Evolutionary conservation across 768 basidiomycete species (phyloP).

Genomic region (Vararia minispora): DNA sequence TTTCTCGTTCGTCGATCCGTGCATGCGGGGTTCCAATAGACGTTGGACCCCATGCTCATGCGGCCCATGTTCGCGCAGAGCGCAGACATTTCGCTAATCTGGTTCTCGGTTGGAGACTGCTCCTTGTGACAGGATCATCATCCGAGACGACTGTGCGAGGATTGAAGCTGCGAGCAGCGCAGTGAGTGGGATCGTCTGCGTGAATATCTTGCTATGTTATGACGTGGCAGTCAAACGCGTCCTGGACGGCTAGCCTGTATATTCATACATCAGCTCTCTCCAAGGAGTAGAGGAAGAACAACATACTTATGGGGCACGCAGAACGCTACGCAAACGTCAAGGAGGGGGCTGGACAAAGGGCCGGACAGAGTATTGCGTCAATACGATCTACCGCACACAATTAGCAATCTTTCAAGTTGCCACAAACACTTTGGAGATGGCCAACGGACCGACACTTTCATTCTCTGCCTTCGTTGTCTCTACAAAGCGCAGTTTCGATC

Average conservation of each 20-base stretch:
- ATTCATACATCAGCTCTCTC: background rate
- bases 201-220: constrained; percentile 93
- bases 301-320: constrained; percentile 89
- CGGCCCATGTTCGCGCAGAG: constrained; percentile 87
- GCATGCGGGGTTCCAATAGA: constrained; percentile 77
- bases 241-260: constrained; percentile 86
- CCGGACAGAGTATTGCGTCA: constrained; percentile 86
- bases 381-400: constrained; percentile 51
- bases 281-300: background rate
- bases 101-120: no score
- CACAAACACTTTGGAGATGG: constrained; percentile 45
- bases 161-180: constrained; percentile 86
- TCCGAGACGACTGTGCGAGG: constrained; percentile 93
- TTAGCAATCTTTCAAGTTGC: constrained; percentile 17
- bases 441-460: constrained; percentile 95
- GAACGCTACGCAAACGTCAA: constrained; percentile 89
- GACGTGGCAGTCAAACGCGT: constrained; percentile 93
- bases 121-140: constrained; percentile 96
- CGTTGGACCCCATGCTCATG: constrained; percentile 84
- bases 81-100: no score
- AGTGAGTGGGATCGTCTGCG: constrained; percentile 59
- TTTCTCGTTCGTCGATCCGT: constrained; percentile 98
- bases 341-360: constrained; percentile 94
- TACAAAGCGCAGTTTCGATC: constrained; percentile 95
- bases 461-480: constrained; percentile 97